Evolutionary conservation across 148 eudicot species (phyloP).

Genomic region (Beta vulgaris): DNA sequence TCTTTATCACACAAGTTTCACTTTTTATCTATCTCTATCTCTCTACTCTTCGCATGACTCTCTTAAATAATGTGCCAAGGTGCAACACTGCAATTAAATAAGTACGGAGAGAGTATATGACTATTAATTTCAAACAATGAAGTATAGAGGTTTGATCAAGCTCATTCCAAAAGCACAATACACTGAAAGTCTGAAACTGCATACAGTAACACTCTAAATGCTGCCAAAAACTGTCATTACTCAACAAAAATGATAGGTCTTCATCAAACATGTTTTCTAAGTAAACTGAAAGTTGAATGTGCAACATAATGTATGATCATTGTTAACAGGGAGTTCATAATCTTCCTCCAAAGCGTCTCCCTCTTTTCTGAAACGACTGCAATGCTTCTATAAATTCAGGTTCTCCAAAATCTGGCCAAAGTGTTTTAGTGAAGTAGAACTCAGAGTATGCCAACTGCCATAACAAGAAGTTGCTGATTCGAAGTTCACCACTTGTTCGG

Average conservation of each 20-base stretch:
- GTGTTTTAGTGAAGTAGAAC: constrained; percentile 20
- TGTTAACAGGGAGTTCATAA: background rate
- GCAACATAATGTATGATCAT: background rate
- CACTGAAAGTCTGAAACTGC: background rate
- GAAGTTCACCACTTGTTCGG: constrained; percentile 33
- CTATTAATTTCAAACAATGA: too few relatives aligned
- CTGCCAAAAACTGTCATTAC: background rate
- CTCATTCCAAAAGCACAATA: background rate
- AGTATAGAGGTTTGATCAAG: too few relatives aligned
- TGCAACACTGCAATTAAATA: too few relatives aligned
- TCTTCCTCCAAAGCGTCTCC: constrained; percentile 33
- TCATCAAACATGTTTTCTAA: background rate
- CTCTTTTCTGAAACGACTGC: constrained; percentile 28
- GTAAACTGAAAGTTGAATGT: background rate
- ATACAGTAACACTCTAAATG: too few relatives aligned
- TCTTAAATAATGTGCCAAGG: too few relatives aligned
- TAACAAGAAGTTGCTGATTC: constrained; percentile 38
- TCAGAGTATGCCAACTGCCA: constrained; percentile 45
- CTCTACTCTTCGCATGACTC: too few relatives aligned
- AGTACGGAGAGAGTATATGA: too few relatives aligned
- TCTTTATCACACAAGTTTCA: too few relatives aligned
- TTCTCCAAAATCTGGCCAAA: constrained; percentile 33
- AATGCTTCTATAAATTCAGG: constrained; percentile 32
- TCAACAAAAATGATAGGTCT: background rate
- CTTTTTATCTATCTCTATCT: too few relatives aligned